Conservation (phyloP, 2,329 filamentous ascomycete genomes). For the Cladosporium sp. region DNA sequence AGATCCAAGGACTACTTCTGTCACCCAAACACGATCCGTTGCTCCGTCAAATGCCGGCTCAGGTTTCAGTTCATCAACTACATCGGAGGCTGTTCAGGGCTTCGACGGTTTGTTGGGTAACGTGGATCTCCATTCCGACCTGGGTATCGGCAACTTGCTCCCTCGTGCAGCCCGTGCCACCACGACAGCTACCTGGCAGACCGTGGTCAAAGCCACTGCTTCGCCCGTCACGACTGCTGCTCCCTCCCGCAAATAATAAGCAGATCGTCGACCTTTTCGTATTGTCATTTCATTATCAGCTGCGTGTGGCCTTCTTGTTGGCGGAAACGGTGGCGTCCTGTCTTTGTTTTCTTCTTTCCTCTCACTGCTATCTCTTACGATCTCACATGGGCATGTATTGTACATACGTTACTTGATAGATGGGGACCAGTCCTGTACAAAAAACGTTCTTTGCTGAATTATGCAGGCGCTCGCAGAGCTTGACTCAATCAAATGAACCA, state of each 20-base stretch:
- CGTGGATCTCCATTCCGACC: conserved; percentile 2
- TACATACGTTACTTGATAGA: not conserved
- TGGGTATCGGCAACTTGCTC: not conserved
- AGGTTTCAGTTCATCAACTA: conserved; percentile 1
- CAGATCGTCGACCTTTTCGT: not conserved
- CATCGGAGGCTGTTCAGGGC: conserved; percentile 4
- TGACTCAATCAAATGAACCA: no score
- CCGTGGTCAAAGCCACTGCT: conserved; percentile 1
- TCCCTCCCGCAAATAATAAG: not conserved
- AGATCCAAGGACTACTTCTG: conserved; percentile 14
- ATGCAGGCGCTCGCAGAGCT: no score
- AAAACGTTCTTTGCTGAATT: no score
- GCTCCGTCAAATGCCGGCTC: not conserved
- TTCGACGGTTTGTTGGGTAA: conserved; percentile 1
- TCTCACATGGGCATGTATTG: not conserved
- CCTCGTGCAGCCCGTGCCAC: not conserved
- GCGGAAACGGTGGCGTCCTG: not conserved
- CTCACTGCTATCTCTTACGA: not conserved
- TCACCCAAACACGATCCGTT: conserved; percentile 2
- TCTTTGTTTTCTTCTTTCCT: not conserved
- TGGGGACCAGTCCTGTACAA: not conserved
- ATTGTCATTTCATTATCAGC: not conserved
- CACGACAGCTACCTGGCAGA: conserved; percentile 1
- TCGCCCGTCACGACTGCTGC: conserved; percentile 5
- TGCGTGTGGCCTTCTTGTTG: not conserved